Conservation (phyloP, 768 basidiomycete genomes). For the Sarcodon sp. region DNA sequence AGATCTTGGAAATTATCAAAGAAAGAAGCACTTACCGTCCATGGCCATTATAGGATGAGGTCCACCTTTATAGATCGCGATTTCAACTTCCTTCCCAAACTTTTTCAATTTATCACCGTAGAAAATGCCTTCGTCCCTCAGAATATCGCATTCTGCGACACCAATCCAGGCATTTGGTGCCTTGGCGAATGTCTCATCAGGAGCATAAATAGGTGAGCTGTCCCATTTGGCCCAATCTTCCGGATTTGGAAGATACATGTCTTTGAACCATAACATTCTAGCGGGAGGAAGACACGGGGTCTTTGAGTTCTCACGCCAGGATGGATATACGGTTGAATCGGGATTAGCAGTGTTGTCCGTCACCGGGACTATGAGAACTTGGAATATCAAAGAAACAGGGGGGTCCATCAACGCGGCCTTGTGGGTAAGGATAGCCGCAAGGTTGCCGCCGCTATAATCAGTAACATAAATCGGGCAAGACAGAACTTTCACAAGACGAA, state of each 20-base stretch:
- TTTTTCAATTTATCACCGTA: constrained; percentile 45
- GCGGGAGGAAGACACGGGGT: constrained; percentile 46
- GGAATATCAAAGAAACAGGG: constrained; percentile 42
- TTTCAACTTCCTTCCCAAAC: constrained; percentile 39
- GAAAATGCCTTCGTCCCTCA: constrained; percentile 51
- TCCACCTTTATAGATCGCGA: constrained; percentile 44
- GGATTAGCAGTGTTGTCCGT: constrained; percentile 53
- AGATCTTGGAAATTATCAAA: constrained; percentile 1
- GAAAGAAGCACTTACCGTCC: constrained; percentile 36
- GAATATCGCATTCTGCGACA: constrained; percentile 52
- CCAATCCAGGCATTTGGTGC: constrained; percentile 49
- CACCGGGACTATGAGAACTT: constrained; percentile 61
- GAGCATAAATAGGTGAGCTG: constrained; percentile 60
- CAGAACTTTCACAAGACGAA: neutral
- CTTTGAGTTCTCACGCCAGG: constrained; percentile 44
- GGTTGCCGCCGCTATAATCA: constrained; percentile 48
- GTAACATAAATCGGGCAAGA: neutral
- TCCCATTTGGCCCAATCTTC: constrained; percentile 54
- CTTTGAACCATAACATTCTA: constrained; percentile 66
- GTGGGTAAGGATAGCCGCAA: constrained; percentile 52
- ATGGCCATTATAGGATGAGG: constrained; percentile 68
- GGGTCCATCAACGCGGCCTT: constrained; percentile 38
- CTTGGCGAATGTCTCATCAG: constrained; percentile 34
- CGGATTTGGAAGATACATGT: constrained; percentile 53
- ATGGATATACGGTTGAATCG: constrained; percentile 22